Evolutionary conservation across 345 rosid genomes (phyloP), one percentile per base, ranked within the genome.

Genomic region (Eucalyptus marginata): DNA sequence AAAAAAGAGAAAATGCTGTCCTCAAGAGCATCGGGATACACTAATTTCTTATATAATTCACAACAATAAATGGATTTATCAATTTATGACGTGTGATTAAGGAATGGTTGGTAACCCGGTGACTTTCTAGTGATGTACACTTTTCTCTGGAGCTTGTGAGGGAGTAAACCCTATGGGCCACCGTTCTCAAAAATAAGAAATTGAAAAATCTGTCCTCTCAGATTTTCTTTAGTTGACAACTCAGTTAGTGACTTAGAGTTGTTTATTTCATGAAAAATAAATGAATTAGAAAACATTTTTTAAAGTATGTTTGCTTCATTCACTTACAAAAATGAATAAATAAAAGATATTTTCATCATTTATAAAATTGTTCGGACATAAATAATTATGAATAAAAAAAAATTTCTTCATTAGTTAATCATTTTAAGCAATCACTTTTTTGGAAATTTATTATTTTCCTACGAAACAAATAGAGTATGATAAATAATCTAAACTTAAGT

Each of bases 331-430:
- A 71, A 36, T 18, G 0, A 71, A 71, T 22, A 7, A 18, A 36
- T 3, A 20, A 17, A 68, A 36, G 5, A 36, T 1, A 36, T 18
- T 18, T 10, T 68, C 1, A 33, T 17, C 2, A 0, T 71, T 8
- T 17, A 71, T 8, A 7, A 71, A 40, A 0, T 76, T 40, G 7
- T 40, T 76, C 13, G 3, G 1, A 0, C 7, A 76, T 76, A 11
- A 76, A 76, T 40, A 20, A 0, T 76, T 10, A 9, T 20, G 3
- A 20, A 40, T 76, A 22, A 76, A 40, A 2, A 20, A 40, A 76
- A 40, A 2, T 20, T 20, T 2, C 13, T 76, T 40, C 43, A 76
- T 20, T 10, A 9, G 7, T 7, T 40, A 40, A 40, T 20, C 27
- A 76, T 76, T 76, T 40, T 15, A 76, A 76, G 15, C 3, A 1